A percentile compares a stretch with the other conserved stretches of the same genome.
Evolutionary conservation across 106 monocot genomes (phyloP).

Genomic region (Apostasia ramifera): DNA sequence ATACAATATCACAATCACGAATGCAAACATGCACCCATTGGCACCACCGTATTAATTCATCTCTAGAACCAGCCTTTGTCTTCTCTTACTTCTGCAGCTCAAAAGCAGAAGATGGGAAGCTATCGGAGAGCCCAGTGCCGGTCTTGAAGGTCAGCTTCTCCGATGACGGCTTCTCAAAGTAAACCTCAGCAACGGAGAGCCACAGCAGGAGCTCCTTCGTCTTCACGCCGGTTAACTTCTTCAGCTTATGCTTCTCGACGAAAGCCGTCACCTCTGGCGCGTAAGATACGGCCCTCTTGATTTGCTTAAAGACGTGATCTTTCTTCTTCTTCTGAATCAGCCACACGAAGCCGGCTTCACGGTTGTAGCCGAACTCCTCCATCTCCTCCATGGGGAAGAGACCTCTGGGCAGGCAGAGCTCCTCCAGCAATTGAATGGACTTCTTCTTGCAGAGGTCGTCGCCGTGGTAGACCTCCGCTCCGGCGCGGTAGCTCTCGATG

Average conservation of each 20-base stretch:
- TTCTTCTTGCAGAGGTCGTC: not conserved
- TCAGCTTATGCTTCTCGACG: conserved; percentile 27
- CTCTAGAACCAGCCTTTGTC: no score
- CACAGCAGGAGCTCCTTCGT: conserved; percentile 12
- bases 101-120: no score
- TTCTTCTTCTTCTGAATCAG: conserved; percentile 19
- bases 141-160: conserved; percentile 1
- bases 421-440: conserved; percentile 23
- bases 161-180: conserved; percentile 10
- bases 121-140: no score
- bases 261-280: conserved; percentile 43
- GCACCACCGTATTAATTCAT: no score
- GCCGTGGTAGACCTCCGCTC: conserved; percentile 9
- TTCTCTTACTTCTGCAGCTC: no score
- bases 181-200: conserved; percentile 15
- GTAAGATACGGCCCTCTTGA: conserved; percentile 37
- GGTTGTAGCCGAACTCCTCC: conserved; percentile 32
- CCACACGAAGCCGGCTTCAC: conserved; percentile 32
- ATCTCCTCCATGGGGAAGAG: conserved; percentile 31
- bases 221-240: conserved; percentile 25
- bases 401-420: conserved; percentile 30
- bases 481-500: conserved; percentile 2
- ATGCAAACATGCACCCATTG: no score
- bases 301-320: conserved; percentile 31
- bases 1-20: no score